Base-by-base conservation (phyloP, 805 yeast species). In the Hanseniaspora guilliermondii region DNA sequence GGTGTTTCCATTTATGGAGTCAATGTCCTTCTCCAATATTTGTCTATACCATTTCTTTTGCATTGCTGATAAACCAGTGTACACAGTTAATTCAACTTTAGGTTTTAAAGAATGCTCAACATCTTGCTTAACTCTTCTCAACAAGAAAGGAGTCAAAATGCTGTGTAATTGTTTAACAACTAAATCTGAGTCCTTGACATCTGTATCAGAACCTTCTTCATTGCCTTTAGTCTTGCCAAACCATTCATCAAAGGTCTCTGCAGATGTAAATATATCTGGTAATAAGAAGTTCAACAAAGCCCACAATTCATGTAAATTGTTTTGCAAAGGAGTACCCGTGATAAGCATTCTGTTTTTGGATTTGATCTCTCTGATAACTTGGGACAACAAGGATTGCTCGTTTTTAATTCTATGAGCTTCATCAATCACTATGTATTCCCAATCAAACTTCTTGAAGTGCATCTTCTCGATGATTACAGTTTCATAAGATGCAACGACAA, bases 281-380 rank as follows among this genome's bases (percentile, higher is more conserved):
- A 85, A 69, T 37, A 85, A 72, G 65, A 85, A 85, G 59, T 85
- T 85, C 59, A 85, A 70, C 58, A 85, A 70, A 0, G 93, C 91
- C 93, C 93, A 85, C 56, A 85, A 70, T 66, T 85, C 93, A 62
- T 82, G 87, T 49, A 85, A 67, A 61, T 85, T 85, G 62, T 85
- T 85, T 65, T 85, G 93, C 57, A 85, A 70, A 8, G 93, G 93
- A 1, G 93, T 85, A 67, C 93, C 93, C 0, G 93, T 85, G 53
- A 85, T 83, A 55, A 85, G 70, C 57, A 85, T 68, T 61, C 93
- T 73, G 64, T 83, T 82, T 48, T 75, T 77, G 1, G 87, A 81
- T 58, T 82, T 79, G 63, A 84, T 83, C 70, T 82, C 73, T 61
- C 93, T 72, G 47, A 84, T 79, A 52, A 84, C 85, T 62, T 84